These are phyloP conservation scores for Paraconiothyrium sp. DNA, from an alignment of 2,329 filamentous ascomycete genomes.

Conservation along the genomic window DNA sequence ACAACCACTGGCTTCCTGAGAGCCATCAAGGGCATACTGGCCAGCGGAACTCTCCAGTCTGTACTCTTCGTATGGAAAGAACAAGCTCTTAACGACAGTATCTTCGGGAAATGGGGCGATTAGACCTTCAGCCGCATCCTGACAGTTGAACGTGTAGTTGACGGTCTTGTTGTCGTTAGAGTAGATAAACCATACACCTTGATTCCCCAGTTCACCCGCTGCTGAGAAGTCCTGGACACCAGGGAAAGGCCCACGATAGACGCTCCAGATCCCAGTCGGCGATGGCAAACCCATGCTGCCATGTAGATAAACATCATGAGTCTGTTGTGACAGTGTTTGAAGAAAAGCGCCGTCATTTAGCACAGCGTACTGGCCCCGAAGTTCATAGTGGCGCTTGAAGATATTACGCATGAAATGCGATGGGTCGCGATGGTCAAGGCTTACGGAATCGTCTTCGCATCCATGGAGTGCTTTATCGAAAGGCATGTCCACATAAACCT, in stretches of 20 bases:
- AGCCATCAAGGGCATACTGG: constrained; percentile 45
- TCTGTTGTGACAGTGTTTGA: constrained; percentile 66
- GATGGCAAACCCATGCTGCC: constrained; percentile 33
- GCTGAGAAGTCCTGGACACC: constrained; percentile 62
- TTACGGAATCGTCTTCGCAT: constrained; percentile 66
- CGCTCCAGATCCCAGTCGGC: constrained; percentile 63
- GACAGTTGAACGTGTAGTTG: constrained; percentile 68
- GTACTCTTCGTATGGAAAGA: constrained; percentile 68
- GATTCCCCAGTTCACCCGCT: constrained; percentile 52
- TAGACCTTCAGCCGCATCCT: constrained; percentile 58
- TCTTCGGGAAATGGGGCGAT: constrained; percentile 65
- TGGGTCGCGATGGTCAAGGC: constrained; percentile 70
- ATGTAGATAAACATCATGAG: constrained; percentile 38
- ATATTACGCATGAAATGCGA: constrained; percentile 69
- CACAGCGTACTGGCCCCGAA: constrained; percentile 65
- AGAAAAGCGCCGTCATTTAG: constrained; percentile 69
- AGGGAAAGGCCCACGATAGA: constrained; percentile 61
- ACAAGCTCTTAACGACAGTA: constrained; percentile 69
- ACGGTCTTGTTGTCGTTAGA: constrained; percentile 60
- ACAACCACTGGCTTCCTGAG: constrained; percentile 64
- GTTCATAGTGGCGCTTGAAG: constrained; percentile 69
- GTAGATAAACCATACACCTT: constrained; percentile 63
- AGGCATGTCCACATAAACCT: constrained; percentile 68
- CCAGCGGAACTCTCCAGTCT: constrained; percentile 59
- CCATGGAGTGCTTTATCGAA: constrained; percentile 63